These are phyloP conservation scores for Xylariaceae sp. DNA, from an alignment of 2,329 filamentous ascomycete genomes.

Conservation along the genomic window DNA sequence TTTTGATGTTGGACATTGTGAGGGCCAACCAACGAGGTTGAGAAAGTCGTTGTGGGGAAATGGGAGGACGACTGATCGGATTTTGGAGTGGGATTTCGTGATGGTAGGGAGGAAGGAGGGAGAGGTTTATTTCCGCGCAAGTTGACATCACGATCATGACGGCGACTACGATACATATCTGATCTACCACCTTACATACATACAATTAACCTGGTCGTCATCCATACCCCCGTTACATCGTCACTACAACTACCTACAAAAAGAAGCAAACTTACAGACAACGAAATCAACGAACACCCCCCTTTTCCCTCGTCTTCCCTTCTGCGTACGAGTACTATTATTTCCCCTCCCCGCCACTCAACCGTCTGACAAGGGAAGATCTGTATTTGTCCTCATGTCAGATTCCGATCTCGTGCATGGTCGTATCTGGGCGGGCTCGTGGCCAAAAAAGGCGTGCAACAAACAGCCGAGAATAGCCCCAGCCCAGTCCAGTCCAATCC, in stretches of 20 bases:
- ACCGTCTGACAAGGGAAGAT: constrained; percentile 22
- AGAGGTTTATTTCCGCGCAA: not conserved
- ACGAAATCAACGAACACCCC: not conserved
- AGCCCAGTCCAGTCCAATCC: too few species aligned
- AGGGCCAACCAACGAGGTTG: constrained; percentile 5
- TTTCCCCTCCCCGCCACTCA: constrained; percentile 4
- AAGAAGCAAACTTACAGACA: not conserved
- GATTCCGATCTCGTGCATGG: constrained; percentile 26
- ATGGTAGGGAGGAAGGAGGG: too few species aligned
- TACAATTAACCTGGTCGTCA: too few species aligned
- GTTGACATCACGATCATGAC: not conserved
- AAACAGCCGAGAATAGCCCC: constrained; percentile 6
- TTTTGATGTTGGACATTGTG: constrained; percentile 11
- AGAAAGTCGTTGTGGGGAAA: not conserved
- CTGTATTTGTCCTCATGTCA: constrained; percentile 22
- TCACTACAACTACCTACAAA: too few species aligned
- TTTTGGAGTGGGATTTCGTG: not conserved
- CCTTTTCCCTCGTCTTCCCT: not conserved
- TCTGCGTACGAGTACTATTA: not conserved
- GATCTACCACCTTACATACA: too few species aligned
- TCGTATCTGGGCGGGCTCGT: constrained; percentile 19
- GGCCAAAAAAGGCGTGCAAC: constrained; percentile 13
- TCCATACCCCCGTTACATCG: too few species aligned
- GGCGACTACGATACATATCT: not conserved
- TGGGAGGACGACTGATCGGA: not conserved